A percentile compares a stretch with the other conserved stretches of the same genome.
Evolutionary conservation across 176 grass and related monocot species (phyloP).

Genomic region (Zea luxurians): DNA sequence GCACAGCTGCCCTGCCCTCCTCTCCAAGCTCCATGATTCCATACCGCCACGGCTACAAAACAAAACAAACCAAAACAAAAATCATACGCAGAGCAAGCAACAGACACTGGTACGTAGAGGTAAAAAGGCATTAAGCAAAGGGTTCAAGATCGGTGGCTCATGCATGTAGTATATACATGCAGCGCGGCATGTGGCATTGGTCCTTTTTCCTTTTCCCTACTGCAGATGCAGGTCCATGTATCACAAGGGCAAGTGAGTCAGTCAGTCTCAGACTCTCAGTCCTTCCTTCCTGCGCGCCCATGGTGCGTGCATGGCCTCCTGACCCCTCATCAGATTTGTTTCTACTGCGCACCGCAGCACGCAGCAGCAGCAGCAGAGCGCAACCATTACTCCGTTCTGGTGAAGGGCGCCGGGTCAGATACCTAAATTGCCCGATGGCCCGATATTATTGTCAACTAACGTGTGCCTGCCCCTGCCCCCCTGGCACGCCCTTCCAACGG

Average conservation of each 20-base stretch:
- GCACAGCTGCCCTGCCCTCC: neutral
- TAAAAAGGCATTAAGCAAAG: neutral
- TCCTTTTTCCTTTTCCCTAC: slow-evolving; percentile 20
- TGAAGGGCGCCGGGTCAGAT: slow-evolving; percentile 33
- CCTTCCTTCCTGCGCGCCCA: slow-evolving; percentile 16
- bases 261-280: too few species aligned
- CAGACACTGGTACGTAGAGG: neutral
- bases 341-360: slow-evolving; percentile 17
- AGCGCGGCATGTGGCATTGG: slow-evolving; percentile 34
- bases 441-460: slow-evolving; percentile 59
- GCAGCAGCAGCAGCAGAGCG: slow-evolving; percentile 5
- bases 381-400: slow-evolving; percentile 45
- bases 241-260: slow-evolving; percentile 35
- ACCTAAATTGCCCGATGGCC: slow-evolving; percentile 48
- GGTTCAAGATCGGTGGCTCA: slow-evolving; percentile 7
- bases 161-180: neutral
- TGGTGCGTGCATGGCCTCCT: slow-evolving; percentile 36
- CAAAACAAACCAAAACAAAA: neutral
- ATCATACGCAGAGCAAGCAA: slow-evolving; percentile 14
- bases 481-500: slow-evolving; percentile 60
- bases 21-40: slow-evolving; percentile 5
- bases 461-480: slow-evolving; percentile 11
- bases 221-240: slow-evolving; percentile 18
- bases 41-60: neutral
- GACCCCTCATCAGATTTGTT: slow-evolving; percentile 51